phyloP scores from a whole-genome alignment of 176 grass and related monocot species.

The Thinopyrum elongatum region DNA sequence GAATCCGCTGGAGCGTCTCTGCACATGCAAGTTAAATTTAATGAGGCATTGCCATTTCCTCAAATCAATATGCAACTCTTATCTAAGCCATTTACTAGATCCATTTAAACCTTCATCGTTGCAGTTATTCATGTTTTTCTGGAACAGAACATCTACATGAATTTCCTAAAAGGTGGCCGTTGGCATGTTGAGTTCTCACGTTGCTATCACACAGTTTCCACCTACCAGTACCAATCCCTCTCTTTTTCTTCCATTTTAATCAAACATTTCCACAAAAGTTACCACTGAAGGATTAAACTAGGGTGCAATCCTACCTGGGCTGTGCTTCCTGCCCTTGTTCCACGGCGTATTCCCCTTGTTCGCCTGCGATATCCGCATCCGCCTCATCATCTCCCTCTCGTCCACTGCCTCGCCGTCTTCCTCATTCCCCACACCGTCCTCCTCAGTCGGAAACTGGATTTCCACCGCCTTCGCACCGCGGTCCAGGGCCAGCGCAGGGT shows the following conservation, averaged over 20 bases:
- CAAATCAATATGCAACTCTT: neutral
- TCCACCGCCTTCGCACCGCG: neutral
- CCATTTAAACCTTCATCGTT: neutral
- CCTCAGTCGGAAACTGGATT: neutral
- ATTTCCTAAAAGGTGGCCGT: neutral
- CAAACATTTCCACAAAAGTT: neutral
- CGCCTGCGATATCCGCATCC: constrained; percentile 74
- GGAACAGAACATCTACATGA: neutral
- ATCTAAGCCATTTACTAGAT: neutral
- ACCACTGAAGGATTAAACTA: neutral
- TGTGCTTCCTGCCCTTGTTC: constrained; percentile 97
- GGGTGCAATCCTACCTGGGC: constrained; percentile 44
- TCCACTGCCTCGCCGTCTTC: constrained; percentile 45
- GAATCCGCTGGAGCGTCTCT: constrained; percentile 88
- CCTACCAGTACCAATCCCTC: neutral
- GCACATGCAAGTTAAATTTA: constrained; percentile 28
- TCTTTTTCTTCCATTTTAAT: neutral
- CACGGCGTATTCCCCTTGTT: constrained; percentile 94
- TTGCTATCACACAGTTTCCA: neutral
- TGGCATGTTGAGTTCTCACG: neutral
- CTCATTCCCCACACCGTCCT: neutral
- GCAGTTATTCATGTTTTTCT: neutral
- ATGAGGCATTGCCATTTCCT: neutral
- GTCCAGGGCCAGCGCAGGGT: neutral
- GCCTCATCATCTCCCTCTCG: constrained; percentile 72